Evolutionary conservation across 2,329 filamentous ascomycete species (phyloP).

Genomic region (Monosporascus sp.): DNA sequence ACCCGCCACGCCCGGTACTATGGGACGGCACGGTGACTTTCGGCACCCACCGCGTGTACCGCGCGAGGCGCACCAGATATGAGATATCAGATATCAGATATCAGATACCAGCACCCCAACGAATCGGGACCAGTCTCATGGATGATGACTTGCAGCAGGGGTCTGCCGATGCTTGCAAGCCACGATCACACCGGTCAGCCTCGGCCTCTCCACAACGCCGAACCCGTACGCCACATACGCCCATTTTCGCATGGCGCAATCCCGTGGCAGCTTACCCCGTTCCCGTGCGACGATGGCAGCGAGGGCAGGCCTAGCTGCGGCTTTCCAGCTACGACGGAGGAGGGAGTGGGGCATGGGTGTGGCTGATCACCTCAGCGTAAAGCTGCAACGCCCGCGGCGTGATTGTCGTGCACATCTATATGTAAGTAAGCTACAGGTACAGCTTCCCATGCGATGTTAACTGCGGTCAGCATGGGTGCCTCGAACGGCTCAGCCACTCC

Average conservation of each 20-base stretch:
- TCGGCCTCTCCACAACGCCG: background rate
- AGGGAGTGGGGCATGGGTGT: background rate
- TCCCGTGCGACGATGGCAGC: too few relatives aligned
- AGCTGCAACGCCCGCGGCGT: background rate
- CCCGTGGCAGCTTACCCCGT: too few relatives aligned
- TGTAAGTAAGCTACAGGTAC: background rate
- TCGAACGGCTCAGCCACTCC: too few relatives aligned
- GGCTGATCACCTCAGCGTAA: background rate
- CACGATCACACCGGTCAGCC: background rate
- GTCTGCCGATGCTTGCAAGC: background rate
- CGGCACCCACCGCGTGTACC: background rate
- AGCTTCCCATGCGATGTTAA: background rate
- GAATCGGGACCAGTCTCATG: background rate
- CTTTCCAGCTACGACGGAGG: too few relatives aligned
- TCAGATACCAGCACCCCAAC: background rate
- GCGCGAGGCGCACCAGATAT: background rate
- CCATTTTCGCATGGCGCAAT: too few relatives aligned
- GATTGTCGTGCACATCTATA: background rate
- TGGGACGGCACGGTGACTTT: background rate
- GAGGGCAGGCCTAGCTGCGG: too few relatives aligned
- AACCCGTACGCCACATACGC: too few relatives aligned
- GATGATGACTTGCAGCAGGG: background rate
- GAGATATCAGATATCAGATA: background rate
- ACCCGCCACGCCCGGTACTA: background rate
- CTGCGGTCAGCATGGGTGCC: background rate